Evolutionary conservation across 768 basidiomycete genomes (phyloP).

Genomic region (Psilocybe sp.): DNA sequence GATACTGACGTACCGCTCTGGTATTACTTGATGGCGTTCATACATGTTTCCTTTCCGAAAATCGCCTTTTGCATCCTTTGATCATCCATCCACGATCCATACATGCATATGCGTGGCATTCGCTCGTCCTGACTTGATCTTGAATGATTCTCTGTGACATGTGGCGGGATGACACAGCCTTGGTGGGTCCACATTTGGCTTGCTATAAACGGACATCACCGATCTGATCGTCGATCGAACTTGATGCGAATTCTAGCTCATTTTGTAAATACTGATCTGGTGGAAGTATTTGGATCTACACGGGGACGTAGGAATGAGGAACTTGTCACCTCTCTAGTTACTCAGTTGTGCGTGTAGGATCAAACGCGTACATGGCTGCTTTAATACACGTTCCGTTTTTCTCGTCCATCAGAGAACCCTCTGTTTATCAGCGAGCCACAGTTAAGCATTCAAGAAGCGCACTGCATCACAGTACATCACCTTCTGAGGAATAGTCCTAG

Average conservation of each 20-base stretch:
- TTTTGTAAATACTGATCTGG: not conserved
- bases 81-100: not conserved
- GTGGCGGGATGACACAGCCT: not conserved
- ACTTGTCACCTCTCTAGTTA: too few species aligned
- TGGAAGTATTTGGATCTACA: not conserved
- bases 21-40: not conserved
- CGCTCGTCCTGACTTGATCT: not conserved
- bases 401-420: too few species aligned
- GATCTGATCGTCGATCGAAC: not conserved
- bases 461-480: too few species aligned
- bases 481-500: too few species aligned
- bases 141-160: not conserved
- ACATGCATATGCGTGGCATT: not conserved
- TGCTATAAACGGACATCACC: not conserved
- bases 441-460: too few species aligned
- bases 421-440: too few species aligned
- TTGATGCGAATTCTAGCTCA: not conserved
- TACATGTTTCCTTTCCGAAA: conserved; percentile 5
- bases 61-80: not conserved
- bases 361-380: too few species aligned
- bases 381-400: too few species aligned
- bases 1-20: not conserved
- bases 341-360: too few species aligned
- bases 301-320: too few species aligned
- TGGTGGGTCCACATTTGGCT: not conserved